Evolutionary conservation across 1,284 basidiomycete species (phyloP).

Genomic region (Coniferiporia sulphurascens): DNA sequence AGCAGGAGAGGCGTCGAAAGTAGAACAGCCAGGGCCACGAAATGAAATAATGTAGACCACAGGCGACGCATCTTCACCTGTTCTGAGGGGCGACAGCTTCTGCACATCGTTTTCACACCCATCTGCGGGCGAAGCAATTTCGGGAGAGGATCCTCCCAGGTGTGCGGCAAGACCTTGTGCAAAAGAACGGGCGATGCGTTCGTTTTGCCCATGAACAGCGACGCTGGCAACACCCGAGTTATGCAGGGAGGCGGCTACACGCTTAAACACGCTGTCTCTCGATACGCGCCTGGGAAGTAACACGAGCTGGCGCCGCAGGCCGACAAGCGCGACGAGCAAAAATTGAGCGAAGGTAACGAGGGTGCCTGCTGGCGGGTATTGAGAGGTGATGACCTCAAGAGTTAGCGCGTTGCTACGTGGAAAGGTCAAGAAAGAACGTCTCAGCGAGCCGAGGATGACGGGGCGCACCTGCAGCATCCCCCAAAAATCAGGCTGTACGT

Average conservation of each 20-base stretch:
- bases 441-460: background rate
- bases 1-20: background rate
- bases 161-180: background rate
- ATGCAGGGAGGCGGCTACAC: background rate
- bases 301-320: slow-evolving; percentile 55
- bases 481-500: slow-evolving; percentile 49
- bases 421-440: background rate
- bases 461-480: slow-evolving; percentile 54
- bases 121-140: no score
- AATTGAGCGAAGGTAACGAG: slow-evolving; percentile 87
- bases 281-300: slow-evolving; percentile 12
- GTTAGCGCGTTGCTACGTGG: slow-evolving; percentile 62
- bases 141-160: background rate
- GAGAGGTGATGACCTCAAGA: slow-evolving; percentile 59
- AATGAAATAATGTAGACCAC: background rate
- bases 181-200: background rate
- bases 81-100: background rate
- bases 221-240: background rate
- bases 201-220: background rate
- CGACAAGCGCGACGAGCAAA: slow-evolving; percentile 64
- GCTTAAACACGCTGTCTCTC: slow-evolving; percentile 5
- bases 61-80: background rate
- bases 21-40: background rate
- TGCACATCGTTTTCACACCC: background rate
- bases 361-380: slow-evolving; percentile 62